phyloP scores from a whole-genome alignment of 1,284 basidiomycete genomes.

The Apiotrichum akiyoshidainum region DNA sequence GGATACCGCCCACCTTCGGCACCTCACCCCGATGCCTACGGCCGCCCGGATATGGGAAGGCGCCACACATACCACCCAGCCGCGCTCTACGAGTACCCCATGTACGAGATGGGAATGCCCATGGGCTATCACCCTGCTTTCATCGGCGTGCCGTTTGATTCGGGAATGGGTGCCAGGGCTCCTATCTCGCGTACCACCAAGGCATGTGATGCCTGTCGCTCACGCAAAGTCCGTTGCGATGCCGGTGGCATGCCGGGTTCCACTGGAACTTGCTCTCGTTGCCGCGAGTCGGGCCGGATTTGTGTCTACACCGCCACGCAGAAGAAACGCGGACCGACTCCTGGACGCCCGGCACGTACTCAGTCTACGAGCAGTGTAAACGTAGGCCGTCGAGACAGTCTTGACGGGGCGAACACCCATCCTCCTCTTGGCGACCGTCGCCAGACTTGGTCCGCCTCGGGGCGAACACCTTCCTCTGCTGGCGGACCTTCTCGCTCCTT shows the following conservation, averaged over 20 bases:
- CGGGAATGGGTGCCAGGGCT: conserved; percentile 28
- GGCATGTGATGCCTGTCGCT: conserved; percentile 47
- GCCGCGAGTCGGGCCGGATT: conserved; percentile 37
- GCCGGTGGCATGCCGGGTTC: conserved; percentile 38
- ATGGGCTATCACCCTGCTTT: neutral
- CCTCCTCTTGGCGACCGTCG: neutral
- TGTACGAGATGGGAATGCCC: conserved; percentile 4
- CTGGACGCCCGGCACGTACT: conserved; percentile 20
- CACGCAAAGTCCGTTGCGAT: conserved; percentile 46
- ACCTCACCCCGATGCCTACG: conserved; percentile 1
- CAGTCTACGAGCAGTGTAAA: neutral
- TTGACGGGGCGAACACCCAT: neutral
- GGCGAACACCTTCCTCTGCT: neutral
- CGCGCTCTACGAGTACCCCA: conserved; percentile 1
- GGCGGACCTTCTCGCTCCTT: neutral
- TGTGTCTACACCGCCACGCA: conserved; percentile 46
- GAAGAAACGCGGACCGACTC: conserved; percentile 47
- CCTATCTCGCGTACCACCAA: conserved; percentile 48
- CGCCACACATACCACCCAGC: conserved; percentile 11
- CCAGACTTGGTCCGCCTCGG: neutral
- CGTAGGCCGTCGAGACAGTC: neutral
- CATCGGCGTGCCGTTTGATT: conserved; percentile 1
- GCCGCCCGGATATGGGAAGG: neutral
- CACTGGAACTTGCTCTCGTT: conserved; percentile 36
- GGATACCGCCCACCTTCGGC: conserved; percentile 5